Percentiles rank a stretch among this genome's conserved stretches.
These are phyloP conservation scores for Neurospora sublineolata DNA, from an alignment of 495 filamentous ascomycete genomes.

Conservation along the genomic window DNA sequence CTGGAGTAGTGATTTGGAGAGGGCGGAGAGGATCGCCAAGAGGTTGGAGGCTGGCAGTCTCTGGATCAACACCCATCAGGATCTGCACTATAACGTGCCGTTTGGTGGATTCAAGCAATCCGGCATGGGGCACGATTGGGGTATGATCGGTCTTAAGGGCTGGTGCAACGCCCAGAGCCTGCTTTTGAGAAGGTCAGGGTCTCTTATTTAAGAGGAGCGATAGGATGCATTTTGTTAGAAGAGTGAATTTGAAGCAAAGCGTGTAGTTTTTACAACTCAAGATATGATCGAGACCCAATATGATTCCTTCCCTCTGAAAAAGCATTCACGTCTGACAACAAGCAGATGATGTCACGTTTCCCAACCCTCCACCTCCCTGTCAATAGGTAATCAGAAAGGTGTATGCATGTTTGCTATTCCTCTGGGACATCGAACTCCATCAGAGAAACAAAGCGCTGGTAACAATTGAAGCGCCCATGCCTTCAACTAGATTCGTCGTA, in stretches of 20 bases:
- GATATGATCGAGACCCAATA: neutral
- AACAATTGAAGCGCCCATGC: too few species aligned
- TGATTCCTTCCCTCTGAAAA: too few species aligned
- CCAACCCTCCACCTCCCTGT: too few species aligned
- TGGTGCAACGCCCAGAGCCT: constrained; percentile 37
- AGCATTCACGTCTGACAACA: too few species aligned
- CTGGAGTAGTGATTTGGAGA: constrained; percentile 41
- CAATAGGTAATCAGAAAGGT: too few species aligned
- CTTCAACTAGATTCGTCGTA: too few species aligned
- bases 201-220: neutral
- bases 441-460: too few species aligned
- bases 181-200: constrained; percentile 5
- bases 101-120: constrained; percentile 48
- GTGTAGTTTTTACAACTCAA: neutral
- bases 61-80: constrained; percentile 44
- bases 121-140: constrained; percentile 47
- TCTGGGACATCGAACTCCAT: too few species aligned
- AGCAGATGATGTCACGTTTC: too few species aligned
- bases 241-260: neutral
- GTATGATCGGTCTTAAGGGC: constrained; percentile 33
- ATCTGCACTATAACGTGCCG: constrained; percentile 26
- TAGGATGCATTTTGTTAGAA: neutral
- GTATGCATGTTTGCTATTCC: too few species aligned
- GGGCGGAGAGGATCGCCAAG: constrained; percentile 38
- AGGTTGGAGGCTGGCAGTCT: constrained; percentile 44